A percentile compares a stretch with the other conserved stretches of the same genome.
Conservation (phyloP, 2,329 filamentous ascomycete species). For the Arthrinium puccinioides region DNA sequence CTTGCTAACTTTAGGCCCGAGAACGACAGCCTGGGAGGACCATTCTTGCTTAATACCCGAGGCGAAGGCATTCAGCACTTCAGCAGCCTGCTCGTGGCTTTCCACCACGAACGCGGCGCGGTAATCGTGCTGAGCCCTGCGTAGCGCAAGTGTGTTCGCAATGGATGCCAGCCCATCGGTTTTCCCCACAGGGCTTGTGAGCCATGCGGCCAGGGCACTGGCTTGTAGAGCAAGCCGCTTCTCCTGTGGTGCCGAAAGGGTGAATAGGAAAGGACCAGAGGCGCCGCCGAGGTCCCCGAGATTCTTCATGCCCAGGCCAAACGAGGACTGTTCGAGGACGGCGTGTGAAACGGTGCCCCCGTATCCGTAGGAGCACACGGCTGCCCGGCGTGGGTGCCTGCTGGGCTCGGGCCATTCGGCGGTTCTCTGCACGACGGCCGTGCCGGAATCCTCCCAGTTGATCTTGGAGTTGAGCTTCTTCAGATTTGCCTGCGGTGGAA, state of each 20-base stretch:
- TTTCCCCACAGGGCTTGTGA: not conserved
- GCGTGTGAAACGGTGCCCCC: slow-evolving; percentile 26
- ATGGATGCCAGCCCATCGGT: not conserved
- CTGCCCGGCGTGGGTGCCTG: slow-evolving; percentile 14
- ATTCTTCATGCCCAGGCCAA: not conserved
- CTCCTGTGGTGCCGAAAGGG: slow-evolving; percentile 3
- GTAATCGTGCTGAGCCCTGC: slow-evolving; percentile 4
- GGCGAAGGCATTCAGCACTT: not conserved
- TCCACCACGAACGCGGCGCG: not conserved
- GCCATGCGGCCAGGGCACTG: not conserved
- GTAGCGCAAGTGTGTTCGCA: slow-evolving; percentile 3
- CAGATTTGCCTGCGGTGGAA: slow-evolving; percentile 27
- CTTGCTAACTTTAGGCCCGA: slow-evolving; percentile 9
- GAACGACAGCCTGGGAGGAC: slow-evolving; percentile 1
- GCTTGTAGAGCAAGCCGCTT: slow-evolving; percentile 3
- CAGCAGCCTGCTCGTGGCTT: not conserved
- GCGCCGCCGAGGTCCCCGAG: no score
- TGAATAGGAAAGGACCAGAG: not conserved
- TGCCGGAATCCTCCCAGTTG: slow-evolving; percentile 19
- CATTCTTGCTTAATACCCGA: slow-evolving; percentile 1
- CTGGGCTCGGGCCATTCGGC: slow-evolving; percentile 12
- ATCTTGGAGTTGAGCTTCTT: slow-evolving; percentile 23
- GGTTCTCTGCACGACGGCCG: slow-evolving; percentile 15
- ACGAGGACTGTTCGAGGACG: slow-evolving; percentile 16
- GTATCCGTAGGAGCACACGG: slow-evolving; percentile 25